These are phyloP conservation scores for Mortierella sp. DNA, from an alignment of 371 early-diverging fungal species.

Conservation along the genomic window DNA sequence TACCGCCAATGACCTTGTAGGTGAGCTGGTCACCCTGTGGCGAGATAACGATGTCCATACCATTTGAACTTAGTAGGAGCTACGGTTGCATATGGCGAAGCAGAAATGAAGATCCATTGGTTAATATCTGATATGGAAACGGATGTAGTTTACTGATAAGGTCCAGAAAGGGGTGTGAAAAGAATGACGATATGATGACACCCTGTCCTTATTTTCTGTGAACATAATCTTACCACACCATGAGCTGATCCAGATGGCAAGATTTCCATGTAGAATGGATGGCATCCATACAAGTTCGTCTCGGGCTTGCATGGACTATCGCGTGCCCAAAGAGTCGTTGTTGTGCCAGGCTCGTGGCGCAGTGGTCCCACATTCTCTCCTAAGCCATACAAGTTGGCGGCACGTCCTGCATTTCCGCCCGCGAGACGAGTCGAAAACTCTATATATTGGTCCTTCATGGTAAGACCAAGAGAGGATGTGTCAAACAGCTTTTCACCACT, in stretches of 20 bases:
- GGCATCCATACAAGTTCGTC: constrained; percentile 75
- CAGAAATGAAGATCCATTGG: neutral
- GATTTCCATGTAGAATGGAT: constrained; percentile 76
- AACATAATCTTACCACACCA: constrained; percentile 49
- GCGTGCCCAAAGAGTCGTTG: constrained; percentile 64
- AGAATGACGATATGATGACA: neutral
- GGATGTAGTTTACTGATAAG: neutral
- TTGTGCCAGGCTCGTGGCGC: constrained; percentile 51
- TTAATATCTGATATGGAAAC: neutral
- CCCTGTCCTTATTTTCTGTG: neutral
- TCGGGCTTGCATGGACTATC: constrained; percentile 64
- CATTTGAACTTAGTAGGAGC: constrained; percentile 70
- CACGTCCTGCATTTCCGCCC: neutral
- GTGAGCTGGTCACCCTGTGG: constrained; percentile 60
- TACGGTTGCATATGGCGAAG: neutral
- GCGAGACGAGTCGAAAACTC: constrained; percentile 68
- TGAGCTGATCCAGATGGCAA: constrained; percentile 67
- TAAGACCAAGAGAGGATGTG: constrained; percentile 63
- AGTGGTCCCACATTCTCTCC: constrained; percentile 72
- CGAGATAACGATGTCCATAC: constrained; percentile 74
- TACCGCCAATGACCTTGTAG: constrained; percentile 75
- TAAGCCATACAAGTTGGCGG: constrained; percentile 72
- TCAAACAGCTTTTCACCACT: constrained; percentile 66
- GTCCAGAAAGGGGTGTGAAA: neutral
- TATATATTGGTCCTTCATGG: constrained; percentile 77